Base-by-base conservation (phyloP, 345 rosid species). In the Lagerstroemia speciosa region DNA sequence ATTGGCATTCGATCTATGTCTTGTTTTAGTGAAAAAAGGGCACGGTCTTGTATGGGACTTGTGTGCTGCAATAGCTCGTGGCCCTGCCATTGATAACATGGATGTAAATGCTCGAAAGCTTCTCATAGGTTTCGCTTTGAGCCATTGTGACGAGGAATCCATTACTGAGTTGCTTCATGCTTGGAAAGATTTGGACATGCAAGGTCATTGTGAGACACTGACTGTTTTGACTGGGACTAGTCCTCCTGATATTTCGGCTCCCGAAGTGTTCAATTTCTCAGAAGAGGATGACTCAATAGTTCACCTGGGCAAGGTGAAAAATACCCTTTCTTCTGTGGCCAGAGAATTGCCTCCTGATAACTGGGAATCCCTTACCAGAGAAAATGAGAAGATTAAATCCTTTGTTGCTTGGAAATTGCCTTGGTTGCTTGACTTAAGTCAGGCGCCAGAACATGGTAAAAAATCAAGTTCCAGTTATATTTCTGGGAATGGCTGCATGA, bases 11-110 rank as follows among this genome's bases (percentile, higher is more conserved):
- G 99, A 91, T 83, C 85, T 91, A 43, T 89, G 97, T 80, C 86
- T 88, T 77, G 84, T 73, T 80, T 82, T 94, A 75, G 81, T 89
- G 33, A 94, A 76, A 74, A 91, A 94, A 71, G 99, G 99, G 65
- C 95, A 94, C 72, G 99, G 95, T 81, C 84, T 76, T 26, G 77
- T 91, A 79, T 94, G 99, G 99, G 99, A 94, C 79, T 81, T 94
- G 75, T 89, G 93, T 84, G 93, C 95, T 76, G 98, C 99, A 79
- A 89, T 94, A 71, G 99, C 98, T 53, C 92, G 95, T 75, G 98
- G 98, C 74, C 98, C 96, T 72, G 85, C 89, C 70, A 96, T 91
- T 77, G 96, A 89, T 66, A 82, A 85, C 74, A 91, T 94, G 90
- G 99, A 89, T 69, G 71, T 84, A 72, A 79, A 70, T 74, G 88